phyloP scores from a whole-genome alignment of 2,329 filamentous ascomycete genomes.

The Diaporthe destruens region DNA sequence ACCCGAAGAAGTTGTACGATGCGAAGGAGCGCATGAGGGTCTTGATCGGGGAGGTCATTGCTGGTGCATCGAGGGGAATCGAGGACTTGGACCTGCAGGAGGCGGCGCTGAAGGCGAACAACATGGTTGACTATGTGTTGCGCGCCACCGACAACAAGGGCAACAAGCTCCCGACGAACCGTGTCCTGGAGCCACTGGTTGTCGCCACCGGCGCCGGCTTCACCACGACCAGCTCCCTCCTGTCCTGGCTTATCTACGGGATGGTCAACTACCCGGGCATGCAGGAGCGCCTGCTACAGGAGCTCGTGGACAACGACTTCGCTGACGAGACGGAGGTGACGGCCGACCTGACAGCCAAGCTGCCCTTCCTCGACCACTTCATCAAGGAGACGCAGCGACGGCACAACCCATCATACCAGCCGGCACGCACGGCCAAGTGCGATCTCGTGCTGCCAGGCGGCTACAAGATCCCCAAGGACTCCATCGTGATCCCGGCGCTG shows the following conservation, averaged over 20 bases:
- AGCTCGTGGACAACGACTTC: constrained; percentile 64
- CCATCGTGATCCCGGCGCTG: constrained; percentile 66
- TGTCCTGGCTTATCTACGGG: constrained; percentile 70
- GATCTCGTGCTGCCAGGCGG: constrained; percentile 71
- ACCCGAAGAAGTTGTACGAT: constrained; percentile 59
- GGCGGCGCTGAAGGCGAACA: constrained; percentile 62
- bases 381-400: constrained; percentile 72
- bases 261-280: constrained; percentile 65
- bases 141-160: constrained; percentile 67
- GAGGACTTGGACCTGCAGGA: constrained; percentile 59
- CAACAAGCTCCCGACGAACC: constrained; percentile 62
- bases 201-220: constrained; percentile 70
- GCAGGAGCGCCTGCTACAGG: constrained; percentile 69
- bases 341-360: constrained; percentile 59
- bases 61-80: constrained; percentile 53
- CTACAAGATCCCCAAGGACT: constrained; percentile 65
- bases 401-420: constrained; percentile 73
- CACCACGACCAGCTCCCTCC: constrained; percentile 69
- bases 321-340: constrained; percentile 59
- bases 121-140: constrained; percentile 63
- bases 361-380: constrained; percentile 67
- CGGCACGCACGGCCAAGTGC: constrained; percentile 66
- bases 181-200: constrained; percentile 57
- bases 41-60: constrained; percentile 56
- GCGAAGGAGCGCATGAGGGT: constrained; percentile 50